Base-by-base conservation (phyloP, 2,329 filamentous ascomycete species). In the Fusarium piperis region DNA sequence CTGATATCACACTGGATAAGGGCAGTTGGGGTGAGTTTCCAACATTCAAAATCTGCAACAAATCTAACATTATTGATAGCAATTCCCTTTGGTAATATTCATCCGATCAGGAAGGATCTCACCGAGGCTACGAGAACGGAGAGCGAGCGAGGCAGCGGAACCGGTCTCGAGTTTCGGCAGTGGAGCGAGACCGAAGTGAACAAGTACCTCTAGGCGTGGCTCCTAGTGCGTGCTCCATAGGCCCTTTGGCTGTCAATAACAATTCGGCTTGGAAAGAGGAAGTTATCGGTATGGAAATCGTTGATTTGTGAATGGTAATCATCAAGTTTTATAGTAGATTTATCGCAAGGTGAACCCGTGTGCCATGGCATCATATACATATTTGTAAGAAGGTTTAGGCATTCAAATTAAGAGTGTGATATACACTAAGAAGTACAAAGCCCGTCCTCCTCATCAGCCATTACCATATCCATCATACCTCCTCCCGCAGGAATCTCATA, bases 1-100 rank as follows among this genome's bases (percentile, higher is more conserved):
- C 79, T 0, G 80, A 84, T 0, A 73, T 84, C 2, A 55, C 30
- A 5, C 6, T 55, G 9, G 51, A 55, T 13, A 55, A 55, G 6
- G 51, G 51, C 3, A 23, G 51, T 23, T 55, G 51, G 51, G 32
- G 48, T 52, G 30, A 52, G 30, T 52, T 33, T 33, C 13, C 12
- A 3, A 33, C 15, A 2, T 10, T 33, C n/a, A 20, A 15, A 3
- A 18, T 33, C 18, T 33, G n/a, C 1, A 20, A 6, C 12, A 15
- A 9, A 5, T 52, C 48, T 52, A 20, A 33, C n/a, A 32, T 20
- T 8, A 33, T 32, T 10, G 4, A 30, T 52, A 52, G 48, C 33
- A 15, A 33, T 32, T 33, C 48, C 48, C 9, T 52, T 52, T 1
- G 48, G 48, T 3, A 30, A 30, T 20, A 15, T 52, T 30, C 12